These are phyloP conservation scores for Ceratocystis lukuohia DNA, from an alignment of 2,329 filamentous ascomycete genomes.

Conservation along the genomic window DNA sequence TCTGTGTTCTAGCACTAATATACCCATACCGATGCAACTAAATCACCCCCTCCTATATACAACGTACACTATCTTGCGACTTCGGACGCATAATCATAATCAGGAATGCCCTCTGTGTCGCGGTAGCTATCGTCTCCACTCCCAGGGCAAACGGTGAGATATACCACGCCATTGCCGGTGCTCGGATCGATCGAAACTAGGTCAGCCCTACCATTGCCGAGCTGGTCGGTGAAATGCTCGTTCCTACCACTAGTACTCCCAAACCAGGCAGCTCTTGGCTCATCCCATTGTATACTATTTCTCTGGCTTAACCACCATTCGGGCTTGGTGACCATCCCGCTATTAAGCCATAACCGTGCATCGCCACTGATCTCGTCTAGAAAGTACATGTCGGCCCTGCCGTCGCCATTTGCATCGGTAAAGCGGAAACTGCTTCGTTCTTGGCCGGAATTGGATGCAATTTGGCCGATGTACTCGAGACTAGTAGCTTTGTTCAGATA, in stretches of 20 bases:
- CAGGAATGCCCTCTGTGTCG: slow-evolving; percentile 8
- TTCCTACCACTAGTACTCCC: slow-evolving; percentile 21
- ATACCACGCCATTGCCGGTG: slow-evolving; percentile 4
- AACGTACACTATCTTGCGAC: background rate
- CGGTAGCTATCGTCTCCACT: slow-evolving; percentile 4
- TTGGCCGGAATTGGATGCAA: slow-evolving; percentile 24
- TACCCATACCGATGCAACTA: background rate
- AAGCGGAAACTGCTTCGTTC: slow-evolving; percentile 29
- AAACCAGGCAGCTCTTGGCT: slow-evolving; percentile 5
- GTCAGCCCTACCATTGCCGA: slow-evolving; percentile 24
- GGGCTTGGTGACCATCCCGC: slow-evolving; percentile 18
- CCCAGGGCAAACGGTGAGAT: slow-evolving; percentile 9
- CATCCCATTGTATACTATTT: background rate
- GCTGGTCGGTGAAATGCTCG: slow-evolving; percentile 23
- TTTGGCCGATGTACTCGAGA: slow-evolving; percentile 23
- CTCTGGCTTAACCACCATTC: background rate
- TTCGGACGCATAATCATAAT: slow-evolving; percentile 12
- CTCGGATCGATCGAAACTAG: slow-evolving; percentile 19
- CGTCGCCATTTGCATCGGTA: slow-evolving; percentile 30
- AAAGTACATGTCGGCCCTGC: slow-evolving; percentile 27
- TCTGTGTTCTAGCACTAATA: slow-evolving; percentile 1
- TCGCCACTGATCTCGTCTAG: slow-evolving; percentile 28
- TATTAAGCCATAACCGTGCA: slow-evolving; percentile 26
- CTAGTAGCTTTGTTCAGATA: slow-evolving; percentile 21
- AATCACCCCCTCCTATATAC: background rate